Conservation (phyloP, 2,329 filamentous ascomycete genomes). For the Phoma sp. region DNA sequence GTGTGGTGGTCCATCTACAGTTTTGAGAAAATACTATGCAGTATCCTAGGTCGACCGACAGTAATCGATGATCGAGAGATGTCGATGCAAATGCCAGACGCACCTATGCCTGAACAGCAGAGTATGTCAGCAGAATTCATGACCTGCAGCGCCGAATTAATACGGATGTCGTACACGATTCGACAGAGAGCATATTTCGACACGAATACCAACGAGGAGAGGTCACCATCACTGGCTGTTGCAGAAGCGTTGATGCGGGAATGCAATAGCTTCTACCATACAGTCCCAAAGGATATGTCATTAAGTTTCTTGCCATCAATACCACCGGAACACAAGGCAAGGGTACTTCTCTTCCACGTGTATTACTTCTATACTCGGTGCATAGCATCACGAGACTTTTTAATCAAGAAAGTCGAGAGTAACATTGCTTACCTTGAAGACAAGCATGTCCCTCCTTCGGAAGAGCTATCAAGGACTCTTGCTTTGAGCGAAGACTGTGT, state of each 20-base stretch:
- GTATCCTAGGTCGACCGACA: slow-evolving; percentile 33
- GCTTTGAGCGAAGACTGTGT: slow-evolving; percentile 35
- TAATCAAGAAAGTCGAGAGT: slow-evolving; percentile 33
- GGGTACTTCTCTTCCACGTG: slow-evolving; percentile 27
- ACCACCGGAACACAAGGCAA: slow-evolving; percentile 19
- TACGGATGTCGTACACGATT: slow-evolving; percentile 27
- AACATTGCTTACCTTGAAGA: slow-evolving; percentile 24
- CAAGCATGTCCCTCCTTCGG: slow-evolving; percentile 9
- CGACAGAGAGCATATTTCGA: slow-evolving; percentile 34
- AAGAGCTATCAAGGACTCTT: slow-evolving; percentile 22
- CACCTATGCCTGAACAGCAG: slow-evolving; percentile 24
- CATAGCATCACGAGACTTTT: slow-evolving; percentile 31
- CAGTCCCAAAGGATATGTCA: slow-evolving; percentile 20
- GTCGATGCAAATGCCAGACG: slow-evolving; percentile 28
- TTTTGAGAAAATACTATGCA: slow-evolving; percentile 35
- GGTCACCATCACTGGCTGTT: slow-evolving; percentile 24
- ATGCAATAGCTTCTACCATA: slow-evolving; percentile 25
- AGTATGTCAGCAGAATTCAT: slow-evolving; percentile 25
- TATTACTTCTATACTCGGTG: slow-evolving; percentile 35
- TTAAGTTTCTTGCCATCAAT: slow-evolving; percentile 16
- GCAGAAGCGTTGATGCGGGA: slow-evolving; percentile 29
- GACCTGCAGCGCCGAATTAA: slow-evolving; percentile 16
- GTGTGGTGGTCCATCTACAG: slow-evolving; percentile 38
- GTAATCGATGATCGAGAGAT: slow-evolving; percentile 35
- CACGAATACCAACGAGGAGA: slow-evolving; percentile 25